Evolutionary conservation across 345 rosid genomes (phyloP), one percentile per base, ranked within the genome.

Genomic region (Euphorbia pulcherrima): DNA sequence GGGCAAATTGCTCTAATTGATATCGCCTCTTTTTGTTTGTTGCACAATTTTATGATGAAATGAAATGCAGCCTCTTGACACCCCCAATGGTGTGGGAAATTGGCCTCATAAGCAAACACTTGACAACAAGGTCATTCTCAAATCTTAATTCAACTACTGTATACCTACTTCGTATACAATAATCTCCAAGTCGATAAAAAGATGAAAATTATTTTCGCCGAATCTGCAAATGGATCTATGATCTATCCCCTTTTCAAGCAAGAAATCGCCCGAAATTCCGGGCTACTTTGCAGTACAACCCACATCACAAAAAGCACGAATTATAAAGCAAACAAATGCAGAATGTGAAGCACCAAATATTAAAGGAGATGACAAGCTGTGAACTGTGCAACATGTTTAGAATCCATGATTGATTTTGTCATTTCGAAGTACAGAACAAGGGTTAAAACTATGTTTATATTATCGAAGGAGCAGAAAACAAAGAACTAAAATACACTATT

Each of bases 361-460:
- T 17, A 46, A 6, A 33, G 75, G 75, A 40, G 69, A 72, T n/a
- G 70, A 72, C 40, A 72, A 72, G 33, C 55, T n/a, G n/a, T n/a
- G n/a, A n/a, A 44, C 17, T 72, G 75, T 48, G 59, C 75, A 3
- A 65, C 59, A 8, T 72, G 70, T 8, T 51, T 72, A 5, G 69
- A 72, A 24, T 65, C 75, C 1, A 44, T 72, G 58, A 11, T 72
- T 9, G 75, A 64, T 18, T 65, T 47, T 28, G 39, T 41, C 8
- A 16, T 47, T 1, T 6, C 64, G 10, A 58, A 33, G 21, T 63
- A 44, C 6, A 70, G 75, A 3, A 44, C 57, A 14, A 63, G 35
- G 1, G 51, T 57, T 40, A 12, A 41, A n/a, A 59, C 30, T 7
- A 3, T 65, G 5, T 21, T 70, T 1, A 63, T 6, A 64, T 26